Percentiles rank a stretch among this genome's conserved stretches.
phyloP scores from a whole-genome alignment of 2,329 filamentous ascomycete genomes.

The Ascochyta pisi region DNA sequence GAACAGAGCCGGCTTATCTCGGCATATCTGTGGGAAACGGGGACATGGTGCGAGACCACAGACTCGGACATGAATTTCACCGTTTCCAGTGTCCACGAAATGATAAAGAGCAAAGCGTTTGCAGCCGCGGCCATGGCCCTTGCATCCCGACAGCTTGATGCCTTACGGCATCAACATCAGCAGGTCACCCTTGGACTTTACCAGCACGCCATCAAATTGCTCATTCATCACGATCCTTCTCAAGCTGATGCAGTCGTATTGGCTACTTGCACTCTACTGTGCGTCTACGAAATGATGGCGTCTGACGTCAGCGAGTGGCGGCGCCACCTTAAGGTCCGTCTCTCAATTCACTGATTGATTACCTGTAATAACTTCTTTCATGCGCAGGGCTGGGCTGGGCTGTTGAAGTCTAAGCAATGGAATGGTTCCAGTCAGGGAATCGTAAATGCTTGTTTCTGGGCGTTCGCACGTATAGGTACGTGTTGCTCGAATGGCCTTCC shows the following conservation, averaged over 20 bases:
- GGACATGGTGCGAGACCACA: conserved; percentile 7
- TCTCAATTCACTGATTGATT: neutral
- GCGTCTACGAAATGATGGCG: conserved; percentile 8
- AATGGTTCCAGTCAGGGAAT: conserved; percentile 1
- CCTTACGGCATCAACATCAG: neutral
- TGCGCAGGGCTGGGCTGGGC: conserved; percentile 1
- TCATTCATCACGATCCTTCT: conserved; percentile 4
- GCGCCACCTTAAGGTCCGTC: conserved; percentile 4
- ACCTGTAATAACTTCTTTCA: neutral
- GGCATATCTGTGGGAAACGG: neutral
- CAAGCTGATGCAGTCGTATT: neutral
- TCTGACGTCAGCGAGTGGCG: conserved; percentile 2
- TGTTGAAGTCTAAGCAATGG: neutral
- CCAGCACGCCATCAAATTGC: conserved; percentile 5
- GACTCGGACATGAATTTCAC: conserved; percentile 2
- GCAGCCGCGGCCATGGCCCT: conserved; percentile 6
- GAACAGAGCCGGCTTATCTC: conserved; percentile 3
- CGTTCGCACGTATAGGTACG: conserved; percentile 6
- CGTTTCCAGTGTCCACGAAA: neutral
- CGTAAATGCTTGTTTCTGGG: conserved; percentile 6
- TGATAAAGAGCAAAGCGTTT: conserved; percentile 5
- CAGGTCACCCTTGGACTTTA: conserved; percentile 2
- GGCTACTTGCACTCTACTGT: neutral
- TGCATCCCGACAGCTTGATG: conserved; percentile 5
- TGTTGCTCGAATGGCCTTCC: neutral